Evolutionary conservation across 768 basidiomycete genomes (phyloP), one percentile per base, ranked within the genome.

Genomic region (Mycena filopes): DNA sequence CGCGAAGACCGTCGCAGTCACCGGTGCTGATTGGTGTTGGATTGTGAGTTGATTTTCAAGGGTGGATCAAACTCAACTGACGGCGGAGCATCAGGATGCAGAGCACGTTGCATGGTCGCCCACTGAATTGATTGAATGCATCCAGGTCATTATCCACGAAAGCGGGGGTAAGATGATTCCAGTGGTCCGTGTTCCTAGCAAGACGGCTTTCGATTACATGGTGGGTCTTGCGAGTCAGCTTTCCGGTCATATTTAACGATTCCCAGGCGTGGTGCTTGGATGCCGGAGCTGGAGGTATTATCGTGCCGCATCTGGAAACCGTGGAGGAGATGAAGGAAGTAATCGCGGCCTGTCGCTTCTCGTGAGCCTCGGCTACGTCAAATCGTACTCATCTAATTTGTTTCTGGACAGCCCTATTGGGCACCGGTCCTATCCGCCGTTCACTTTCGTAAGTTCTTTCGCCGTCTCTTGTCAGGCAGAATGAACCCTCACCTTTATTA

Each of bases 181-280:
- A 11, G 51, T 67, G 9, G 60, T 67, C 13, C 54, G 66, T 6
- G 66, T 67, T 25, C 66, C 66, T n/a, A 63, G 38, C 49, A 63
- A 63, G 45, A 67, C 61, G 13, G 29, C 61, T n/a, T 67, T 67
- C 36, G 66, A 63, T 20, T 59, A 59, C 15, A 67, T 67, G 61
- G 66, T 63, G 23, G 48, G 20, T 41, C 13, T 23, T 20, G 26
- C 13, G 12, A 8, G 11, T 29, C 5, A 26, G 4, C 10, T 13
- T 12, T 5, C 25, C 13, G 20, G 6, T 42, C n/a, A 15, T 13
- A 31, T 12, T 23, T 26, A 31, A 36, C 36, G 13, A 13, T 18
- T 36, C 33, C n/a, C 16, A 62, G 66, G 60, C 66, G 1, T 63
- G 66, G 60, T 63, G 60, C 23, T 48, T 67, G 29, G 56, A 63